Evolutionary conservation across 169 alveolate species (phyloP), one percentile per base, ranked within the genome.

Genomic region (Plasmodium cynomolgi): DNA sequence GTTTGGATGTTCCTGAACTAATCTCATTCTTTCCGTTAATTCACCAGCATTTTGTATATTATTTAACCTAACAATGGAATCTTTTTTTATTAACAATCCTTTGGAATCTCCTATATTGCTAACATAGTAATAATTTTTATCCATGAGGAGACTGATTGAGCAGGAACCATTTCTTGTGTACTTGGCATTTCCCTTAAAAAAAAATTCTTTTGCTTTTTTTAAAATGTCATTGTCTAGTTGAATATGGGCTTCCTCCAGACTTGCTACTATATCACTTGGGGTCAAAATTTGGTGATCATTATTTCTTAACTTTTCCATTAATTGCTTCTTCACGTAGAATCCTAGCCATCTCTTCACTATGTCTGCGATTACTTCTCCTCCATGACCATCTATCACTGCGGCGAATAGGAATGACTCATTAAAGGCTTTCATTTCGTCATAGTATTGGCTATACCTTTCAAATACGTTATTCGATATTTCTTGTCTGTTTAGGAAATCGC

Each of bases 1-100:
- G 29, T 92, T 74, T 8, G 97, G 97, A 82, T 96, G 97, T 50
- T 90, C 92, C n/a, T 86, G 71, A 37, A 77, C 31, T 47, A 96
- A 92, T 34, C 93, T 91, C 75, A 75, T 84, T 72, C 93, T 91
- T 90, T 96, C 97, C 1, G 47, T 74, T 13, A 93, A 80, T 33
- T 84, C 80, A 75, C 92, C 81, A 15, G 97, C 97, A 54, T 93
- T 96, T 31, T 90, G 97, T 20, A 91, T 93, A 73, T 39, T 79
- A 54, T 94, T 96, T 58, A 96, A 50, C 54, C n/a, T 17, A 17
- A 91, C 68, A 68, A 41, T n/a, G 8, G 23, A 5, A 33, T 91
- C 5, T 2, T 71, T 71, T 33, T 44, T 91, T 41, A 82, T 44
- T 91, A 91, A 50, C 34, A 91, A 20, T 0, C 84, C 83, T 39